A percentile compares a stretch with the other conserved stretches of the same genome.
These are phyloP conservation scores for Chlorencoelia australis DNA, from an alignment of 2,329 filamentous ascomycete genomes.

Conservation along the genomic window DNA sequence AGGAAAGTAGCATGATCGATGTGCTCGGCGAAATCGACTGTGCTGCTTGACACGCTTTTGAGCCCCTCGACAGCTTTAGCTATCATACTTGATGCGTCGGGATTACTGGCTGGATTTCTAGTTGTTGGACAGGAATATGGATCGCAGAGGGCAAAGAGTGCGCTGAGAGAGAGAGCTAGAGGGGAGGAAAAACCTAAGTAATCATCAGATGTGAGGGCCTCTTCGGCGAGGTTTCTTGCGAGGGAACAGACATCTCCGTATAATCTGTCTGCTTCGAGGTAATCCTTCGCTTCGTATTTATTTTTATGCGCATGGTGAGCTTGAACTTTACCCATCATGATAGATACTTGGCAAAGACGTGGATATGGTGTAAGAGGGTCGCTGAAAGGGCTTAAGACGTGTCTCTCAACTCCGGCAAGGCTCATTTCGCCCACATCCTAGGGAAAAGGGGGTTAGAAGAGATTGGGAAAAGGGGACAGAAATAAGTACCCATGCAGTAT, in stretches of 20 bases:
- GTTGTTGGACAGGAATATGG: constrained; percentile 28
- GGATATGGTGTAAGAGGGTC: constrained; percentile 40
- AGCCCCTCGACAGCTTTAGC: constrained; percentile 27
- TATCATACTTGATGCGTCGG: constrained; percentile 26
- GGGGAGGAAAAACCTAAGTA: constrained; percentile 19
- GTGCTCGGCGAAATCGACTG: constrained; percentile 25
- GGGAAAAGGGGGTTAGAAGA: constrained; percentile 3
- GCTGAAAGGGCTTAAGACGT: constrained; percentile 30
- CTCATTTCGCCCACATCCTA: constrained; percentile 31
- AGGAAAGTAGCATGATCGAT: constrained; percentile 15
- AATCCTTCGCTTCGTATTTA: constrained; percentile 13
- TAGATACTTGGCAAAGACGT: constrained; percentile 34
- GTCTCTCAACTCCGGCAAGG: constrained; percentile 19
- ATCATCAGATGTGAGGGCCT: constrained; percentile 17
- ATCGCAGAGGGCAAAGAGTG: constrained; percentile 28
- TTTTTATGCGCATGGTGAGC: constrained; percentile 23
- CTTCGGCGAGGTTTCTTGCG: constrained; percentile 18
- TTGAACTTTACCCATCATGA: constrained; percentile 29
- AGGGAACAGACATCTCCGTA: constrained; percentile 20
- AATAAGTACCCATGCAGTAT: constrained; percentile 31
- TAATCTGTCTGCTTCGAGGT: constrained; percentile 17
- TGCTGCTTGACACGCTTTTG: constrained; percentile 21
- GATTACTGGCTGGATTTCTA: constrained; percentile 5
- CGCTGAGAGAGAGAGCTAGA: constrained; percentile 21
- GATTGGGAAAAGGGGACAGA: not conserved